Conservation (phyloP, 768 basidiomycete species). For the Dioszegia crocea region DNA sequence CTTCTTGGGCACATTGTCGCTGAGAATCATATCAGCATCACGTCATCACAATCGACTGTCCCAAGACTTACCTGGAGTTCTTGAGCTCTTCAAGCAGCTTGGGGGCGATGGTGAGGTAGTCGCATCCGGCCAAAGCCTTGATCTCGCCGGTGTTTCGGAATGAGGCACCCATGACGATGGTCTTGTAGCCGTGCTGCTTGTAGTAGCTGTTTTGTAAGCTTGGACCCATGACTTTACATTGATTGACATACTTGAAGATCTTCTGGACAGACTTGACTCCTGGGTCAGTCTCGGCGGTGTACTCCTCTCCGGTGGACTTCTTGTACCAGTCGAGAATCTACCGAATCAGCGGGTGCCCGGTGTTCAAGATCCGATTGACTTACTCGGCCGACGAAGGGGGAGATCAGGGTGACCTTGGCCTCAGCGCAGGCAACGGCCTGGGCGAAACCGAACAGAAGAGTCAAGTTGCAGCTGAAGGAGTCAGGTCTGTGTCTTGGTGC, state of each 20-base stretch:
- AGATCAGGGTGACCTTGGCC: conserved; percentile 96
- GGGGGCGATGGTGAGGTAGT: conserved; percentile 95
- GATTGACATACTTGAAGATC: conserved; percentile 79
- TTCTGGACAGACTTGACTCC: conserved; percentile 92
- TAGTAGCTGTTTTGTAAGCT: conserved; percentile 55
- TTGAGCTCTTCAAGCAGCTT: conserved; percentile 86
- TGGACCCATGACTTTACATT: neutral
- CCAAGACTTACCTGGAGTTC: conserved; percentile 43
- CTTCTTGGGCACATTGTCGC: conserved; percentile 73
- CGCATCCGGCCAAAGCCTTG: conserved; percentile 88
- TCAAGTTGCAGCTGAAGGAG: conserved; percentile 74
- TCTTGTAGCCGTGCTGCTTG: conserved; percentile 97
- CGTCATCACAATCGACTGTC: neutral
- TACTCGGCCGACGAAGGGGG: conserved; percentile 97
- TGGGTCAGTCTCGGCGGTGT: conserved; percentile 87
- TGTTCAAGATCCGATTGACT: conserved; percentile 44
- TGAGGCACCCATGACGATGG: conserved; percentile 99
- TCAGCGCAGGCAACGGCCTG: conserved; percentile 99
- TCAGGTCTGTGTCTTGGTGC: neutral
- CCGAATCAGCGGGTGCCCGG: neutral
- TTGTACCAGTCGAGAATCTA: conserved; percentile 99
- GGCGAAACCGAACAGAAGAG: conserved; percentile 95
- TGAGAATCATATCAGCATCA: conserved; percentile 30
- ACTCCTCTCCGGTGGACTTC: conserved; percentile 72
- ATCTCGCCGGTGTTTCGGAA: conserved; percentile 98